Conservation (phyloP, 306 rosid genomes). For the Lotus japonicus region DNA sequence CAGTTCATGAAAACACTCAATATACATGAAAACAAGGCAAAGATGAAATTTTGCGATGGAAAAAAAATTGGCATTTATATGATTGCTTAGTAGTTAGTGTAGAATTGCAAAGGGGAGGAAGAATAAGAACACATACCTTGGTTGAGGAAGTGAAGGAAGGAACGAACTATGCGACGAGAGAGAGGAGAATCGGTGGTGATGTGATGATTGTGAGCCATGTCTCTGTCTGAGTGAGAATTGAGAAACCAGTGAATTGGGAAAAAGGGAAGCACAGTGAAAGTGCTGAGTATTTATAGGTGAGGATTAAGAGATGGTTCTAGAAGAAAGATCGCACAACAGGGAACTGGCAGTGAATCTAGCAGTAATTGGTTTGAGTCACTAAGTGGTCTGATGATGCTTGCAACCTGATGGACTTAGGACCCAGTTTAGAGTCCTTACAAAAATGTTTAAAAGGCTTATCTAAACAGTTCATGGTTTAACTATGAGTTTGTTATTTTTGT, state of each 20-base stretch:
- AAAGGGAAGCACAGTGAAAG: neutral
- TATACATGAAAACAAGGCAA: neutral
- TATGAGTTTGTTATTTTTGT: too few relatives aligned
- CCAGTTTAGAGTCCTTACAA: too few relatives aligned
- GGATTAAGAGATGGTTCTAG: conserved; percentile 8
- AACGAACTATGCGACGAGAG: conserved; percentile 77
- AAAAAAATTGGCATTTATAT: neutral
- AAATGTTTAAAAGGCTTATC: too few relatives aligned
- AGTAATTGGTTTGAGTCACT: neutral
- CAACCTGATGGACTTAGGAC: too few relatives aligned
- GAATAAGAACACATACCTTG: conserved; percentile 29
- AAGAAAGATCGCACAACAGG: conserved; percentile 15
- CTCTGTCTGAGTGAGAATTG: neutral
- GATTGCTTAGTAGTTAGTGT: too few relatives aligned
- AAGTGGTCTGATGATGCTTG: too few relatives aligned
- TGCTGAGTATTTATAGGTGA: neutral
- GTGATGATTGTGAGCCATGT: conserved; percentile 30
- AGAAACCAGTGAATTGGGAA: neutral
- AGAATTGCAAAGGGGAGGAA: neutral
- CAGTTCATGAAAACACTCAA: neutral
- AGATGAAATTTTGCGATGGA: neutral
- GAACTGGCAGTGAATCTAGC: neutral
- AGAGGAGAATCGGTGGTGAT: conserved; percentile 55
- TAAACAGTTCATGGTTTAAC: too few relatives aligned
- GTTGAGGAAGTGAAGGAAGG: conserved; percentile 66